These are phyloP conservation scores for Akanthomyces muscarius DNA, from an alignment of 2,329 filamentous ascomycete species.

Conservation along the genomic window DNA sequence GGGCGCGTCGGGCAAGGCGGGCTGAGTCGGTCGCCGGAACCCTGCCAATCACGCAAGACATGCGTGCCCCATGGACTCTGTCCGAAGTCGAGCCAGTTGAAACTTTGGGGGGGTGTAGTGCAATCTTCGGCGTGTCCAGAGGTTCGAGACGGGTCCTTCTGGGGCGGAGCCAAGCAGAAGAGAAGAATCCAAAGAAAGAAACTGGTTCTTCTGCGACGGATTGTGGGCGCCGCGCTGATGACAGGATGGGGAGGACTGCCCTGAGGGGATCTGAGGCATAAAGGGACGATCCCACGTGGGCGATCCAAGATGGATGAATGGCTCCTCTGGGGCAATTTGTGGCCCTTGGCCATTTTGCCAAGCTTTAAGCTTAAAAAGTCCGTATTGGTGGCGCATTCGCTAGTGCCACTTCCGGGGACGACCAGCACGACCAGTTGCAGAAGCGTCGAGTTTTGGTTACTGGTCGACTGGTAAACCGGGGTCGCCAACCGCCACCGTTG, in stretches of 20 bases:
- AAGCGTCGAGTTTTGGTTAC: neutral
- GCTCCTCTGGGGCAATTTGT: neutral
- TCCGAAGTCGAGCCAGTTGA: neutral
- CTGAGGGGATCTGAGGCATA: constrained; percentile 1
- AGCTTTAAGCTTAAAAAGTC: constrained; percentile 14
- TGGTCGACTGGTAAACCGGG: neutral
- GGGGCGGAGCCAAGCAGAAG: neutral
- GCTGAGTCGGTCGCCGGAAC: neutral
- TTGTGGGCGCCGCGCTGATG: neutral
- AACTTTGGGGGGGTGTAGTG: no score
- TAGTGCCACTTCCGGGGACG: constrained; percentile 5
- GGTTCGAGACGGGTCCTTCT: neutral
- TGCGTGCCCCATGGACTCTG: neutral
- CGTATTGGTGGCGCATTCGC: constrained; percentile 6
- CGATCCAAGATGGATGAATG: neutral
- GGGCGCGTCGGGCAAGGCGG: neutral
- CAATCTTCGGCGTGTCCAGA: neutral
- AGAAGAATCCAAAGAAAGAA: neutral
- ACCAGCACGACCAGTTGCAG: neutral
- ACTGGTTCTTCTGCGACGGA: neutral
- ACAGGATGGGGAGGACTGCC: neutral
- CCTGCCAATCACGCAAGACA: constrained; percentile 2
- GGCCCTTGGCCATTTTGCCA: constrained; percentile 2
- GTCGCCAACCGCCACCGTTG: neutral
- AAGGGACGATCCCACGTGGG: constrained; percentile 10